A percentile compares a stretch with the other conserved stretches of the same genome.
phyloP scores from a whole-genome alignment of 208 protist genomes.

The Trypanosoma mega region DNA sequence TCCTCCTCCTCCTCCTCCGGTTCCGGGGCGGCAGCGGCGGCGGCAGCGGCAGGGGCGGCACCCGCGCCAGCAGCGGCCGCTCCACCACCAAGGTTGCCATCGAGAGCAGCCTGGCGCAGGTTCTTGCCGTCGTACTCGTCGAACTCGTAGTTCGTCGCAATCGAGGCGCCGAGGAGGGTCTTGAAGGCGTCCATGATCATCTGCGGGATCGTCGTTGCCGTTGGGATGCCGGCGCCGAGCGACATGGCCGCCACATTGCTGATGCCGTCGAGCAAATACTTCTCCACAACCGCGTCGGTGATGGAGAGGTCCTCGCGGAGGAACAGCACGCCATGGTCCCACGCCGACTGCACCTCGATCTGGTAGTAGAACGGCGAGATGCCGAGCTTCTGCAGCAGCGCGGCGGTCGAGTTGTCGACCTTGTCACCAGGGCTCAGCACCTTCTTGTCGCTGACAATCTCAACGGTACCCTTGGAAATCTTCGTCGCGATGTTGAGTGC shows the following conservation, averaged over 20 bases:
- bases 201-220: slow-evolving; percentile 94
- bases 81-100: slow-evolving; percentile 78
- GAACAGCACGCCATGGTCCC: slow-evolving; percentile 96
- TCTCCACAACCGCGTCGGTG: slow-evolving; percentile 90
- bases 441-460: slow-evolving; percentile 97
- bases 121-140: slow-evolving; percentile 76
- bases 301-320: slow-evolving; percentile 93
- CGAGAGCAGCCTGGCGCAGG: slow-evolving; percentile 89
- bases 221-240: slow-evolving; percentile 95
- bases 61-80: slow-evolving; percentile 60
- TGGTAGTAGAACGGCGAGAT: slow-evolving; percentile 99
- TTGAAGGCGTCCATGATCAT: slow-evolving; percentile 97
- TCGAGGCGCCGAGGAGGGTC: slow-evolving; percentile 94
- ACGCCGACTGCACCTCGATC: slow-evolving; percentile 91
- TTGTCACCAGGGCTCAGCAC: slow-evolving; percentile 95
- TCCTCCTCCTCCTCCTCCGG: slow-evolving; percentile 70
- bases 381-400: slow-evolving; percentile 97
- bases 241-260: slow-evolving; percentile 94
- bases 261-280: slow-evolving; percentile 88
- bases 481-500: slow-evolving; percentile 99
- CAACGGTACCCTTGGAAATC: slow-evolving; percentile 98
- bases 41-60: slow-evolving; percentile 35
- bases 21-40: slow-evolving; percentile 35
- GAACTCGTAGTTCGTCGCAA: slow-evolving; percentile 95
- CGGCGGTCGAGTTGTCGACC: slow-evolving; percentile 97